Evolutionary conservation across 768 basidiomycete genomes (phyloP), one percentile per base, ranked within the genome.

Genomic region (Pisolithus orientalis): DNA sequence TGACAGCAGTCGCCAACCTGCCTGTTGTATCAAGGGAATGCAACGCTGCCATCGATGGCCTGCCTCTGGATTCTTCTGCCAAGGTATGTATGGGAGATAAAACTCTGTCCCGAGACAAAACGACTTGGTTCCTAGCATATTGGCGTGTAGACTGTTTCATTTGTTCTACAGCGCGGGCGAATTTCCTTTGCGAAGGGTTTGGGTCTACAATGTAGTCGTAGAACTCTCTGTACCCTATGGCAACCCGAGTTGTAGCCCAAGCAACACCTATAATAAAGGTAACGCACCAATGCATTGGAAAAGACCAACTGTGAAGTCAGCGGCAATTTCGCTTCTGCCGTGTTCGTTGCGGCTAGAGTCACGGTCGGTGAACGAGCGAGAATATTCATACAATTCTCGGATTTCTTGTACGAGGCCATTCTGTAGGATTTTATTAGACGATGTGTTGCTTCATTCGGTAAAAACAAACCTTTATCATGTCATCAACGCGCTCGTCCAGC

Each of bases 31-130:
- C 83, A 29, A 87, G 70, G 29, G 89, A 65, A 64, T 85, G 82
- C 70, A 61, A 71, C 57, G 63, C 75, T 54, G 72, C 69, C 16
- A 58, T 53, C 10, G 66, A 61, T 43, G 46, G 9, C 16, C 46
- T 25, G 29, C 58, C 62, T 29, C 58, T 57, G 8, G 65, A 69
- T 17, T 70, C 58, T 8, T 60, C 56, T 51, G 82, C 80, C 10
- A 63, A 59, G 48, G 80, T 82, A 31, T 76, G 63, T 10, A 86
- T 70, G 3, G 80, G 83, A 3, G 94, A 94, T 34, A 96, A 66
- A 13, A 98, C 68, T 67, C 96, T 95, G 64, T 91, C 91, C 38
- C 82, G 77, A 44, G 97, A 84, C 96, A 96, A 98, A 34, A 85
- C 83, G 39, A 94, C 76, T 65, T 98, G 95, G 38, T 85, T 75